These are phyloP conservation scores for Phialemonium atrogriseum DNA, from an alignment of 2,329 filamentous ascomycete species.

Conservation along the genomic window DNA sequence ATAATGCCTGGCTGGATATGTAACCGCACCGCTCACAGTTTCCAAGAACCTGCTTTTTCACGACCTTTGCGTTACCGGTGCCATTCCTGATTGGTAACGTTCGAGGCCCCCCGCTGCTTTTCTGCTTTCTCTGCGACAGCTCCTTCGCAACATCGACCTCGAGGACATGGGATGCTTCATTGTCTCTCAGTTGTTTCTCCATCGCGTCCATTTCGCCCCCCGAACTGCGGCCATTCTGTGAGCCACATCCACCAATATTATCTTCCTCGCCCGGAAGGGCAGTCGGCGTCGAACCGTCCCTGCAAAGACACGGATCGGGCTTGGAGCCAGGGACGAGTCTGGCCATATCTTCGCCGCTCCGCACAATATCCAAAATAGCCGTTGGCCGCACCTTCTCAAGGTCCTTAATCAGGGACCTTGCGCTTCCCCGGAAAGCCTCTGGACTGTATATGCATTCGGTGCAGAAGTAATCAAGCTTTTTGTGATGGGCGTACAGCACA, in stretches of 20 bases:
- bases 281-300: conserved; percentile 28
- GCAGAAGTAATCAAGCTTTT: conserved; percentile 94
- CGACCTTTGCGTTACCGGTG: conserved; percentile 15
- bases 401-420: conserved; percentile 87
- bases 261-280: conserved; percentile 43
- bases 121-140: conserved; percentile 24
- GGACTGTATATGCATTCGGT: conserved; percentile 98
- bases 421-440: conserved; percentile 90
- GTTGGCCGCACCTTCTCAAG: conserved; percentile 88
- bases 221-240: conserved; percentile 53
- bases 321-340: conserved; percentile 63
- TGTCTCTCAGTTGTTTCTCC: conserved; percentile 62
- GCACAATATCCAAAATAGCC: conserved; percentile 88
- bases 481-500: conserved; percentile 93
- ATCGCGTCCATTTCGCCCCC: conserved; percentile 76
- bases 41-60: conserved; percentile 65
- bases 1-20: conserved; percentile 87
- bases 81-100: conserved; percentile 13
- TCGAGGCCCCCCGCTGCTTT: conserved; percentile 19
- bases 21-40: conserved; percentile 86
- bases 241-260: conserved; percentile 64
- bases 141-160: conserved; percentile 58
- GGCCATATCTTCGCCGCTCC: conserved; percentile 94
- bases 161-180: conserved; percentile 49
- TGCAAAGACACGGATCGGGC: conserved; percentile 37